Evolutionary conservation across 345 rosid genomes (phyloP).

Genomic region (Carallia brachiata): DNA sequence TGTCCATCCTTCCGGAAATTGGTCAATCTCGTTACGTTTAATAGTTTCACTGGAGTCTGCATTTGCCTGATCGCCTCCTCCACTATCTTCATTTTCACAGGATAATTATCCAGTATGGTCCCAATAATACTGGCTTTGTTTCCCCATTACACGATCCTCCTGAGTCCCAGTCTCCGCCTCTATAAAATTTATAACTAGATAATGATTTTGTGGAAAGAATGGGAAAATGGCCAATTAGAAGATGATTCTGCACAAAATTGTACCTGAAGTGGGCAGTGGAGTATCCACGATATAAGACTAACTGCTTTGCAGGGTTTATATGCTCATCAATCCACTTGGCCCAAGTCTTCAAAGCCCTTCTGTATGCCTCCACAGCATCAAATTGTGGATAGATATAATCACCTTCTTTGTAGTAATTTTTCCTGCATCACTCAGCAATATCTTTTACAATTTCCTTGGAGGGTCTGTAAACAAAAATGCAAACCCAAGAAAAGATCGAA

Average conservation of each 20-base stretch:
- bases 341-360: slow-evolving; percentile 83
- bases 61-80: slow-evolving; percentile 68
- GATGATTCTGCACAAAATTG: neutral
- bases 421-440: slow-evolving; percentile 48
- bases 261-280: slow-evolving; percentile 97
- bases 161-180: slow-evolving; percentile 97
- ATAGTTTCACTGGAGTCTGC: slow-evolving; percentile 54
- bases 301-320: slow-evolving; percentile 51
- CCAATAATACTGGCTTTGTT: slow-evolving; percentile 61
- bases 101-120: slow-evolving; percentile 56
- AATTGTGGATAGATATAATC: slow-evolving; percentile 70
- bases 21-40: slow-evolving; percentile 80
- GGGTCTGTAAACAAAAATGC: neutral
- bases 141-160: slow-evolving; percentile 92
- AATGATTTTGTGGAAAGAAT: too few relatives aligned
- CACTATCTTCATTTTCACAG: slow-evolving; percentile 83
- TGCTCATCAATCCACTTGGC: slow-evolving; percentile 74
- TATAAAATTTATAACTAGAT: slow-evolving; percentile 19
- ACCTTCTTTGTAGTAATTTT: slow-evolving; percentile 91
- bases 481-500: neutral
- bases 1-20: slow-evolving; percentile 94
- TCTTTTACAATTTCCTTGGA: slow-evolving; percentile 10
- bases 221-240: neutral
- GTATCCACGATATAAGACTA: slow-evolving; percentile 89
- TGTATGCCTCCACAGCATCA: slow-evolving; percentile 82